phyloP scores from a whole-genome alignment of 495 filamentous ascomycete genomes.

The Talaromyces stipitatus region DNA sequence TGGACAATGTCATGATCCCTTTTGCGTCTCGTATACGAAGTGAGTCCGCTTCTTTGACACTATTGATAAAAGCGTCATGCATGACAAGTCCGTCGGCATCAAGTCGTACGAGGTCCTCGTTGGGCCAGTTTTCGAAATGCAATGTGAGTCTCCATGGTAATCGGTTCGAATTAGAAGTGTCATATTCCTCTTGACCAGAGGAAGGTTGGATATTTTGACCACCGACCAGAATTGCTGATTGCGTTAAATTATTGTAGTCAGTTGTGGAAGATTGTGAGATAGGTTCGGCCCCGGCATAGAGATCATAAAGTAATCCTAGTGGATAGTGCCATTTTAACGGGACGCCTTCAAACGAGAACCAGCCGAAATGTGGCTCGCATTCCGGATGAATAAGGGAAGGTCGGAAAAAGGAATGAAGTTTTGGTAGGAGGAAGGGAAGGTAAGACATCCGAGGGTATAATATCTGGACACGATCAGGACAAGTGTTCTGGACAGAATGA shows the following conservation, averaged over 20 bases:
- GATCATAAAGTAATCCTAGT: conserved; percentile 79
- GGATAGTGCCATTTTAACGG: conserved; percentile 86
- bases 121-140: conserved; percentile 71
- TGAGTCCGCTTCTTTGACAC: conserved; percentile 93
- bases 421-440: conserved; percentile 68
- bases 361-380: conserved; percentile 51
- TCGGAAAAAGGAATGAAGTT: conserved; percentile 69
- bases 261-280: conserved; percentile 24
- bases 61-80: conserved; percentile 87
- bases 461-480: conserved; percentile 22
- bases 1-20: conserved; percentile 85
- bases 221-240: conserved; percentile 5
- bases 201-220: neutral
- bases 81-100: conserved; percentile 53
- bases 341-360: conserved; percentile 68
- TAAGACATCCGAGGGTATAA: conserved; percentile 51
- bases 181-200: conserved; percentile 17
- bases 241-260: conserved; percentile 8
- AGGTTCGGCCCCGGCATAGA: conserved; percentile 64
- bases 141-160: conserved; percentile 76
- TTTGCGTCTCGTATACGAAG: conserved; percentile 85
- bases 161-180: conserved; percentile 8
- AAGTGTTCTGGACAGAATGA: neutral
- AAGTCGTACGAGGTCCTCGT: conserved; percentile 55
- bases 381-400: conserved; percentile 61